Base-by-base conservation (phyloP, 2,329 filamentous ascomycete species). In the Trichophyton verrucosum region DNA sequence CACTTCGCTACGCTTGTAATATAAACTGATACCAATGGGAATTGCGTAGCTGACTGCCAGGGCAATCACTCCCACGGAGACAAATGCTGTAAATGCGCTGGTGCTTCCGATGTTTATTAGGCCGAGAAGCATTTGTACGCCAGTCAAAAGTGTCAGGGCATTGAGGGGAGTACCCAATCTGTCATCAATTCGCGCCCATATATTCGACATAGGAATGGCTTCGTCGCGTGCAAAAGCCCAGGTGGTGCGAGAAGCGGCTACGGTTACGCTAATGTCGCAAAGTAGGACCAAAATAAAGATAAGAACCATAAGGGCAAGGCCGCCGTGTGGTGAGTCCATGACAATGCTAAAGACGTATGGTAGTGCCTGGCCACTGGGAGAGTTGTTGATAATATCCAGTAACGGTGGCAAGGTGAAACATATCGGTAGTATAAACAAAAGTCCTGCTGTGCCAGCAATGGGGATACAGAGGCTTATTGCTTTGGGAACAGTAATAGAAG, bases 11-110 rank as follows among this genome's bases (percentile, higher is more conserved):
- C 80, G 77, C 2, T 73, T 68, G 61, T 79, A 71, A 44, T 76
- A 69, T 24, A 63, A 15, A 20, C 61, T 63, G 30, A 61, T 63
- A 24, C 71, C 68, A 49, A 84, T 82, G 0, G 82, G 82, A 20
- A 84, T 80, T 0, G 77, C 78, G 62, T 84, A 84, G 0, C 77
- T 78, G 3, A 81, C 74, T 0, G 81, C 80, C 27, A 84, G 72
- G 0, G 77, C 80, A 59, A 83, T 81, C 17, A 83, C 81, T 2
- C 81, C 81, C 1, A 83, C 80, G 6, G 77, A 80, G 9, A 77
- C 75, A 60, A 80, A 80, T 1, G 77, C 78, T 0, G 74, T 77
- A 65, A 80, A 80, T 2, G 78, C 78, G 49, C 72, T 75, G 1
- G 73, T 72, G 58, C 72, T 76, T 3, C 78, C 78, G 1, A 81